Percentiles rank a stretch among this genome's conserved stretches.
Conservation (phyloP, 2,329 filamentous ascomycete genomes). For the Trichoderma aggressivum region DNA sequence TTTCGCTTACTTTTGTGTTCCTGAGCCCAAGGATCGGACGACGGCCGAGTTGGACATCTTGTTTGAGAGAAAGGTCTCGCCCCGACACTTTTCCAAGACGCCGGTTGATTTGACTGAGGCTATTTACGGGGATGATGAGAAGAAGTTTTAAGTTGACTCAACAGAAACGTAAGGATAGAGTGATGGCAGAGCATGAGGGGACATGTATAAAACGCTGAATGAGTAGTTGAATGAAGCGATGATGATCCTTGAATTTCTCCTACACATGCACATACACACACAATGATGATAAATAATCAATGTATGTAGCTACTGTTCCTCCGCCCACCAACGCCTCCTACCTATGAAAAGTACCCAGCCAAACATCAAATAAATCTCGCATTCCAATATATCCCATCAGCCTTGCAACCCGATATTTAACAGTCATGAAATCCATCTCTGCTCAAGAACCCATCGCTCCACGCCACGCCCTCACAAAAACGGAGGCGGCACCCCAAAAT, state of each 20-base stretch:
- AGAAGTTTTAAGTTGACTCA: neutral
- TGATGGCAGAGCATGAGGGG: neutral
- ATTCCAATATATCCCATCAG: neutral
- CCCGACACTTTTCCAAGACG: constrained; percentile 26
- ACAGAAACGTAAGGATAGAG: neutral
- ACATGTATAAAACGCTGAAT: neutral
- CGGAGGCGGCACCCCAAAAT: constrained; percentile 23
- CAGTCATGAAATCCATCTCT: neutral
- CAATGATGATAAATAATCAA: too few relatives aligned
- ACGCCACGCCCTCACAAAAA: constrained; percentile 14
- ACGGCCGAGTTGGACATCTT: constrained; percentile 40
- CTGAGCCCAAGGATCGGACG: constrained; percentile 50
- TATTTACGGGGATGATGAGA: neutral
- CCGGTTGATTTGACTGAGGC: constrained; percentile 12
- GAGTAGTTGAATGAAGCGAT: neutral
- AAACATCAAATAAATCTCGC: neutral
- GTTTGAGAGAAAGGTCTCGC: constrained; percentile 29
- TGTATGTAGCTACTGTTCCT: neutral
- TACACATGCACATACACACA: too few relatives aligned
- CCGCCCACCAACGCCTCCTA: neutral
- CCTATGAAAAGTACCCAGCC: neutral
- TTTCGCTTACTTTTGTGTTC: constrained; percentile 50
- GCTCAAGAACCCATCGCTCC: neutral
- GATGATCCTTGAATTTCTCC: neutral
- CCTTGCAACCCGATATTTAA: neutral